phyloP scores from a whole-genome alignment of 441 rosid species.

The Gossypium trilobum region DNA sequence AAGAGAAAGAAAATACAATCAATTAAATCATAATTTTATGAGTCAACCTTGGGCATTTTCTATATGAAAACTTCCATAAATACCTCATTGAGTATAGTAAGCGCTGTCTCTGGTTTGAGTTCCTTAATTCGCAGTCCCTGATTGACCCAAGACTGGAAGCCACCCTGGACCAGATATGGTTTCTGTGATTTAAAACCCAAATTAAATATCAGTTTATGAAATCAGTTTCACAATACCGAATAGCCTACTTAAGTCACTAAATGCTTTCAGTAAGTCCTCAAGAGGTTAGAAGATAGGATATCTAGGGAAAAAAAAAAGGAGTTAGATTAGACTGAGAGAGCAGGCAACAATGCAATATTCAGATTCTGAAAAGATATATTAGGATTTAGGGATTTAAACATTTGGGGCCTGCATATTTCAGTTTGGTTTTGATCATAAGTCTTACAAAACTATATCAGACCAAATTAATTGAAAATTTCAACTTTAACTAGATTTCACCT shows the following conservation, averaged over 20 bases:
- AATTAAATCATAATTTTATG: neutral
- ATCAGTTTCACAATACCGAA: neutral
- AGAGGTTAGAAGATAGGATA: neutral
- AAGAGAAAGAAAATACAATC: neutral
- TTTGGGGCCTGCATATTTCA: neutral
- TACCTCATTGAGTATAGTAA: constrained; percentile 81
- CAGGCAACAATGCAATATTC: neutral
- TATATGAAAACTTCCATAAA: neutral
- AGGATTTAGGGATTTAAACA: neutral
- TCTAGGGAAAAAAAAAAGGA: neutral
- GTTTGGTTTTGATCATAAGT: neutral
- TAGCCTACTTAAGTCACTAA: neutral
- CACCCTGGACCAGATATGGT: constrained; percentile 75
- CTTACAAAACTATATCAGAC: neutral
- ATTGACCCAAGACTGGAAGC: constrained; percentile 74
- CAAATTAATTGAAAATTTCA: neutral
- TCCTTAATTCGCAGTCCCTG: constrained; percentile 73
- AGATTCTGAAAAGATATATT: neutral
- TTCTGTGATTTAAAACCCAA: constrained; percentile 39
- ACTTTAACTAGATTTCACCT: neutral
- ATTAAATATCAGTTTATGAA: constrained; percentile 13
- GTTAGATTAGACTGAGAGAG: neutral
- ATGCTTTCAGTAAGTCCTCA: neutral
- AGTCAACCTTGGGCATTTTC: neutral
- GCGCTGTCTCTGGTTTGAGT: constrained; percentile 70